Percentiles rank a stretch among this genome's conserved stretches.
These are phyloP conservation scores for Litsea cubeba DNA, from an alignment of 164 flowering plant species.

Conservation along the genomic window DNA sequence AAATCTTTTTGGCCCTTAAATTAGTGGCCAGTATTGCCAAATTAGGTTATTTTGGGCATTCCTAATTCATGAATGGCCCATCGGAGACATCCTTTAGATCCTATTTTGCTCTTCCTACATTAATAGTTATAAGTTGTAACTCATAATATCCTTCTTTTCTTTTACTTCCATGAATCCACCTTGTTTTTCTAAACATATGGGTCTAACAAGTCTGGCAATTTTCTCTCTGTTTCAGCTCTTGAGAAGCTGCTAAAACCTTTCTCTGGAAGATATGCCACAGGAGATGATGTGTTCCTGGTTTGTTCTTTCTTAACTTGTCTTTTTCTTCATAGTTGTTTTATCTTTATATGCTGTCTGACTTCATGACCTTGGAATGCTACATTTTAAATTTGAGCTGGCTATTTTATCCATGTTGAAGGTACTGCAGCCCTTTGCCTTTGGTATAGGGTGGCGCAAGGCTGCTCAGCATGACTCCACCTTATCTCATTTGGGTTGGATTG, in stretches of 20 bases:
- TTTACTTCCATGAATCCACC: neutral
- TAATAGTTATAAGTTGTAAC: neutral
- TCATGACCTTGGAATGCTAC: neutral
- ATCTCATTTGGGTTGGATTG: neutral
- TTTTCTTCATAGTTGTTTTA: neutral
- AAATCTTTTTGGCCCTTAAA: too few relatives aligned
- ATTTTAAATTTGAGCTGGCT: neutral
- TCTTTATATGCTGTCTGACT: neutral
- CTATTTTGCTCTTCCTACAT: neutral
- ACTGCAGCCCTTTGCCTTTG: too few relatives aligned
- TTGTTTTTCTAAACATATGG: neutral
- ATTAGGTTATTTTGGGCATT: too few relatives aligned
- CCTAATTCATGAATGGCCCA: neutral
- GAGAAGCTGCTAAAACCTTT: constrained; percentile 52
- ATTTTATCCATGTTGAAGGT: neutral
- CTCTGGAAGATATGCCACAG: constrained; percentile 79
- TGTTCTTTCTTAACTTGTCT: constrained; percentile 1
- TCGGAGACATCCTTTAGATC: neutral
- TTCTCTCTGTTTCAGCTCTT: constrained; percentile 48
- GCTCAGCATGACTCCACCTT: too few relatives aligned
- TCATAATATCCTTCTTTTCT: neutral
- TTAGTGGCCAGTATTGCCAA: too few relatives aligned
- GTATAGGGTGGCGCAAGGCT: neutral
- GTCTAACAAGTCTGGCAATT: neutral
- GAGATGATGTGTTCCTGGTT: constrained; percentile 73